Percentiles rank a stretch among this genome's conserved stretches.
Conservation (phyloP, 73 alveolate species). For the Uronychia setigera region DNA sequence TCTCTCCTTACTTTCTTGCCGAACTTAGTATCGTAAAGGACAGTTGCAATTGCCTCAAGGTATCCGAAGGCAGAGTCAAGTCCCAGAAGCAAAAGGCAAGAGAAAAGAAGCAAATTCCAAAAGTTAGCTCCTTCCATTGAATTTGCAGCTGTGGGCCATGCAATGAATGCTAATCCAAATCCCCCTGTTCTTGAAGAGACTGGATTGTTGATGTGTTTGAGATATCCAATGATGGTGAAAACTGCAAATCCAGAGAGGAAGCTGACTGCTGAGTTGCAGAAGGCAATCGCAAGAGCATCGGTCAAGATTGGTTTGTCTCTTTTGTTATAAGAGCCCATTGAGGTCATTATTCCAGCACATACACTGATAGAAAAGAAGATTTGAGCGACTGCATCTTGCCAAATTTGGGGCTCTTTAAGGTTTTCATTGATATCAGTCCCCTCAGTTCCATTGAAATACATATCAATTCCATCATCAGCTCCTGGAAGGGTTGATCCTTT, state of each 20-base stretch:
- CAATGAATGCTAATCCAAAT: background rate
- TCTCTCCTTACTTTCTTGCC: conserved; percentile 4
- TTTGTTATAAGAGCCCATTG: conserved; percentile 9
- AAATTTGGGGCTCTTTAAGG: background rate
- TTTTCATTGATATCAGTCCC: background rate
- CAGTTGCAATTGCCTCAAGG: conserved; percentile 13
- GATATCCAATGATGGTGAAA: background rate
- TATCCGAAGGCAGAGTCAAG: conserved; percentile 8
- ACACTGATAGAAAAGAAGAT: conserved; percentile 7
- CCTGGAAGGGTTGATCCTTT: background rate
- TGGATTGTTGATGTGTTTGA: background rate
- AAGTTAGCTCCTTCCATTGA: background rate
- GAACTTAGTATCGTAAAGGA: conserved; percentile 7
- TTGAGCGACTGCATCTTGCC: conserved; percentile 10
- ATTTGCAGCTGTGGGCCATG: background rate
- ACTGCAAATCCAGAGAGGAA: background rate
- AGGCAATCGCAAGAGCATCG: background rate
- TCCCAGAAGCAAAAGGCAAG: conserved; percentile 3
- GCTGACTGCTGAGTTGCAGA: background rate
- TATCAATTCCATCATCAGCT: background rate
- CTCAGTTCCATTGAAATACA: background rate
- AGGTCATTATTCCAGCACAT: conserved; percentile 10
- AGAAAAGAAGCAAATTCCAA: background rate
- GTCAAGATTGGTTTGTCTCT: background rate
- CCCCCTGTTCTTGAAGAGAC: background rate